Percentiles rank a stretch among this genome's conserved stretches.
Conservation (phyloP, 352 stramenopile species). For the Phytophthora ramorum region DNA sequence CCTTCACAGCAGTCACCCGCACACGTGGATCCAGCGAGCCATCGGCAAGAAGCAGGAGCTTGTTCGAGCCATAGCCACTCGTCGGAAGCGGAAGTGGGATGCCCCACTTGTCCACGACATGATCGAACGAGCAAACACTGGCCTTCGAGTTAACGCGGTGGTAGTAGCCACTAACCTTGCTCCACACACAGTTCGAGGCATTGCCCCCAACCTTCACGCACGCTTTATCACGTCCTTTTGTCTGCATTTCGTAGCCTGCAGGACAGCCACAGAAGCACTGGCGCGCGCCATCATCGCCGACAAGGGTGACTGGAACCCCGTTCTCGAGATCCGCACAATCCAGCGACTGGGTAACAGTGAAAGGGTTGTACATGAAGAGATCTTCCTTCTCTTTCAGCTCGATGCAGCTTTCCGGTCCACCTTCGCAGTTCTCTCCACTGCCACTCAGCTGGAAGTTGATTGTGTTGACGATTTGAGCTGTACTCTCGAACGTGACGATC, state of each 20-base stretch:
- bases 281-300: constrained; percentile 37
- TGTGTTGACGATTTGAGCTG: constrained; percentile 29
- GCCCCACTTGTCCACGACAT: constrained; percentile 44
- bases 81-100: constrained; percentile 57
- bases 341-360: constrained; percentile 46
- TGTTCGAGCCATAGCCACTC: constrained; percentile 52
- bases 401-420: constrained; percentile 40
- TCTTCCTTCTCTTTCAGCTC: constrained; percentile 43
- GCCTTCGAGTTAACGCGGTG: constrained; percentile 31
- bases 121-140: constrained; percentile 39
- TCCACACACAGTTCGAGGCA: constrained; percentile 53
- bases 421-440: constrained; percentile 17
- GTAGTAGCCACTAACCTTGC: constrained; percentile 31
- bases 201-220: constrained; percentile 35
- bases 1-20: constrained; percentile 21
- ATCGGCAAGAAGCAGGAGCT: constrained; percentile 32
- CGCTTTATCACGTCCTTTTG: constrained; percentile 14
- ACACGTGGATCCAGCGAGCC: constrained; percentile 26
- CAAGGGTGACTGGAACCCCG: constrained; percentile 56
- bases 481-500: constrained; percentile 39
- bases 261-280: constrained; percentile 70
- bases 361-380: constrained; percentile 75
- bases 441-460: constrained; percentile 51
- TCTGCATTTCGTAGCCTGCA: constrained; percentile 43
- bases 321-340: constrained; percentile 43